Base-by-base conservation (phyloP, 495 filamentous ascomycete genomes). In the Annulohypoxylon bovei region DNA sequence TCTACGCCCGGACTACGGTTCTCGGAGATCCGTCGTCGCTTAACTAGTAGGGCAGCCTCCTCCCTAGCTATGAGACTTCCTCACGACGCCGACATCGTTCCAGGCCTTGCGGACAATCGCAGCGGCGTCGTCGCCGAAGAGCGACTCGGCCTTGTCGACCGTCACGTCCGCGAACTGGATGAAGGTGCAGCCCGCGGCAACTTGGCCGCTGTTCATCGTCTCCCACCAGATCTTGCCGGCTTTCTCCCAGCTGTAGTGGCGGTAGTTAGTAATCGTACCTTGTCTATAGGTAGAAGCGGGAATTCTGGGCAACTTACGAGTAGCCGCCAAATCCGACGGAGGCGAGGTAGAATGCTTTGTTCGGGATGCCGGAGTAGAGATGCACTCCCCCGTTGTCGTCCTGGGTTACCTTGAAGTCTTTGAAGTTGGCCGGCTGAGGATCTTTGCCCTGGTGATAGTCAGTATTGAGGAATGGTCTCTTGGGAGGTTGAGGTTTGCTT, bases 341-440 rank as follows among this genome's bases (percentile, higher is more conserved):
- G 14, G 73, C 77, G 12, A 82, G 76, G 60, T 84, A 84, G 70
- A 87, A 87, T 9, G 84, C 85, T 47, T 78, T 76, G 75, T 87
- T 86, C 11, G 83, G 85, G 66, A 87, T 85, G 8, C 84, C 85
- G 32, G 84, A 87, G 74, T 81, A 84, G 35, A 82, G 68, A 71
- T 87, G 85, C 9, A 87, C 85, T 28, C 84, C 84, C 7, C 83
- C 80, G 53, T 82, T 78, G 71, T 86, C 83, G 0, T 82, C 72
- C 18, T 27, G 14, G 3, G 71, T 79, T 32, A 32, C 28, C 54
- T 74, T 67, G 72, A 77, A 82, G 25, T 80, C 69, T 42, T 74
- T 78, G 77, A 82, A 79, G 58, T 78, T 70, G 62, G 59, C 78
- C 2, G 81, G 80, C 64, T 86, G 81, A 11, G 76, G 80, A 68